Evolutionary conservation across 2,329 filamentous ascomycete genomes (phyloP), one percentile per base, ranked within the genome.

Genomic region (Phialophora tarda): DNA sequence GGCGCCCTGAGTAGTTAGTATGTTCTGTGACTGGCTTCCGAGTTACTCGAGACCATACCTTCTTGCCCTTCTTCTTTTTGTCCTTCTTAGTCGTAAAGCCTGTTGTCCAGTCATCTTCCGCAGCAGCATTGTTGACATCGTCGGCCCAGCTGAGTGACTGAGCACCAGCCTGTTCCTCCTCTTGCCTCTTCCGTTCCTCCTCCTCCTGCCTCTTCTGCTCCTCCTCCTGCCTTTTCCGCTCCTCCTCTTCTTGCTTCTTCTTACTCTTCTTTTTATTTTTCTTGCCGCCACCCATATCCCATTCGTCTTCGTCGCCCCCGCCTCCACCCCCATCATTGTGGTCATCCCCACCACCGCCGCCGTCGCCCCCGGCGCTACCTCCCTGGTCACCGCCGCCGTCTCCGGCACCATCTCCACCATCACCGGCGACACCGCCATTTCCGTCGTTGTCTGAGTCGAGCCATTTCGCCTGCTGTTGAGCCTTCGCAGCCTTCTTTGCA

Each of bases 11-110:
- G 30, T 30, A 64, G 44, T 68, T 59, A 68, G 59, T 26, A 63
- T 32, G 1, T 44, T 32, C 26, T 32, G 38, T n/a, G 6, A 44
- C 10, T n/a, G 28, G 50, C 24, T 6, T 32, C 10, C 14, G 28
- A 51, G 21, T 32, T 23, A 14, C 8, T 24, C 17, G 30, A 53
- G 41, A 34, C 56, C 14, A 77, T 76, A 86, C 84, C 77, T 84
- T 86, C 69, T 85, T 86, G 69, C 81, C 82, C 70, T 79, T 80
- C 75, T 86, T 86, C 67, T 80, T 81, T 66, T 87, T 87, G 32
- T 78, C 77, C 51, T 78, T 79, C 4, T 76, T 74, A 7, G 81
- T 73, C 10, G 78, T 75, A 72, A 85, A 85, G 17, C 78, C 78
- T 34, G 77, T 67, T 4, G 71, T 82, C 82, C 84, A 88, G 1